Evolutionary conservation across 2,329 filamentous ascomycete species (phyloP).

Genomic region (Calonectria pseudoturangicola): DNA sequence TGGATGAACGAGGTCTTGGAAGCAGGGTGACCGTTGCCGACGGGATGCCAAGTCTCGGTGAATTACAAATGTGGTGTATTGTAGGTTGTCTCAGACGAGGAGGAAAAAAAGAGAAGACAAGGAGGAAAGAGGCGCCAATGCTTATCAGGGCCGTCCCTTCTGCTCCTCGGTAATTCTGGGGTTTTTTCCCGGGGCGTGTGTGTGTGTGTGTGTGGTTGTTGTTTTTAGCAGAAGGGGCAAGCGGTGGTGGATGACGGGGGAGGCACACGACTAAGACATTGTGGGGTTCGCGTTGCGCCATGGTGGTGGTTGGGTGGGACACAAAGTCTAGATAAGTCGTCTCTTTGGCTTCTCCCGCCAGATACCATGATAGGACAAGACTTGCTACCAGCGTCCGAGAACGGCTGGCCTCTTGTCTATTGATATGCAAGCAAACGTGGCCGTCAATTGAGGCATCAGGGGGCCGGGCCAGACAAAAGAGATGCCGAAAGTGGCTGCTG

Average conservation of each 20-base stretch:
- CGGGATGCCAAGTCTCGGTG: conserved; percentile 7
- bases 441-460: not conserved
- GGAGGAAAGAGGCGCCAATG: not conserved
- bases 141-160: not conserved
- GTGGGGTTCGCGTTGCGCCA: conserved; percentile 24
- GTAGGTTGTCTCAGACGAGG: too few species aligned
- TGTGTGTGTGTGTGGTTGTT: not conserved
- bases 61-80: not conserved
- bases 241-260: conserved; percentile 4
- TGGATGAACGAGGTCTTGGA: not conserved
- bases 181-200: not conserved
- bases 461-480: not conserved
- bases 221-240: not conserved
- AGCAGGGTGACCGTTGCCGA: not conserved
- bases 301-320: conserved; percentile 24
- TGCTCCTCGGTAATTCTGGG: conserved; percentile 14
- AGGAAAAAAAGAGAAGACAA: too few species aligned
- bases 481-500: not conserved
- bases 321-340: conserved; percentile 22
- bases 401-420: conserved; percentile 6
- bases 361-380: conserved; percentile 15
- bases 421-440: conserved; percentile 4
- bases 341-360: not conserved
- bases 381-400: not conserved
- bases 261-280: conserved; percentile 30